Evolutionary conservation across 2,329 filamentous ascomycete genomes (phyloP), one percentile per base, ranked within the genome.

Genomic region (Fonsecaea monophora): DNA sequence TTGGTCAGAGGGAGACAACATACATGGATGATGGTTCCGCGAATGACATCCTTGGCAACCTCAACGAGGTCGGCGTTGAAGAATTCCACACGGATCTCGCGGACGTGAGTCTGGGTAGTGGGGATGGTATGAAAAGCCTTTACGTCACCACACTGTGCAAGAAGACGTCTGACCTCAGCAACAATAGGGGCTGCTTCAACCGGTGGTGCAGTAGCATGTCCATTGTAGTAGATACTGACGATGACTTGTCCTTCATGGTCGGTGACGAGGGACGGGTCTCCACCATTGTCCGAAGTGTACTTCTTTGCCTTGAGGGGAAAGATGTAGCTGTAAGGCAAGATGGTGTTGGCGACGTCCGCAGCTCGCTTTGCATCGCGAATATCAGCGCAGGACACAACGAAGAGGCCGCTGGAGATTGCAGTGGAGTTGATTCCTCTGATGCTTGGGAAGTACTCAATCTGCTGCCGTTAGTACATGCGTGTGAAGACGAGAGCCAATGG

Each of bases 321-420:
- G 18, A 82, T 77, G 55, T 75, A 74, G 85, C 86, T 89, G 38
- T 79, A 78, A 10, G 80, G 77, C 54, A 79, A 78, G 38, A 79
- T 75, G 18, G 82, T 71, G 1, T 79, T 77, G 34, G 85, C 75
- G 59, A 83, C 83, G 12, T 82, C 78, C 64, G 82, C 79, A 7
- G 84, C 81, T 37, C 81, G 79, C 60, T 81, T 83, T 6, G 88
- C 82, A 74, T 90, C 87, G 58, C 86, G 82, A 58, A 89, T 84
- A 71, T 90, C 88, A 6, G 82, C 78, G 71, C 90, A 89, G 4
- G 82, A 83, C 30, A 88, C 77, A 65, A 83, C 85, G 35, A 87
- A 80, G 57, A 79, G 82, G 53, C 73, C 73, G 54, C 74, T 72
- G 57, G 69, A 71, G 32, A 81, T 69, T 37, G 78, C 75, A 32